Conservation (phyloP, 192 early-diverging fungal species). For the Podochytrium sp. region DNA sequence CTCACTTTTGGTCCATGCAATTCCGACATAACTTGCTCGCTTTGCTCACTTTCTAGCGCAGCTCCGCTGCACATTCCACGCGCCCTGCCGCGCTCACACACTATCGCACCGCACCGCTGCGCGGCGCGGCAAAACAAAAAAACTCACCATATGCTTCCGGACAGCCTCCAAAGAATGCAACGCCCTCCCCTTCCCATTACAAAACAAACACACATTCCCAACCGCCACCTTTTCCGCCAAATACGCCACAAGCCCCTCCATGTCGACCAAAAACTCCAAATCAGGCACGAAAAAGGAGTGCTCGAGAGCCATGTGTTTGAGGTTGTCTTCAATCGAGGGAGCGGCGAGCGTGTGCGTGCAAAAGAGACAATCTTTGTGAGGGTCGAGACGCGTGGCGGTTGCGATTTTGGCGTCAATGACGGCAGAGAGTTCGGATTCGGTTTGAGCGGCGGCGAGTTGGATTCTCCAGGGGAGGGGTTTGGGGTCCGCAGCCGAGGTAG, state of each 20-base stretch:
- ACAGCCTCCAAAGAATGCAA: constrained; percentile 88
- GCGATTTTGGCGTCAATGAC: constrained; percentile 85
- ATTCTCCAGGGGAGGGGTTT: constrained; percentile 33
- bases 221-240: constrained; percentile 94
- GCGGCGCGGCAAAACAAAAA: background rate
- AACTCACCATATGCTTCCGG: constrained; percentile 83
- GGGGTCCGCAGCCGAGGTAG: constrained; percentile 11
- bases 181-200: constrained; percentile 87
- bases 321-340: constrained; percentile 60
- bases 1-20: too few relatives aligned
- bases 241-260: constrained; percentile 87
- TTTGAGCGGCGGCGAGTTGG: constrained; percentile 54
- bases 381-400: constrained; percentile 62
- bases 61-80: too few relatives aligned
- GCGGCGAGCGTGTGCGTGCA: constrained; percentile 66
- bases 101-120: too few relatives aligned
- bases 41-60: too few relatives aligned
- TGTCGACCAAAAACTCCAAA: constrained; percentile 88
- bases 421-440: constrained; percentile 69
- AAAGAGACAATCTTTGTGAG: constrained; percentile 87
- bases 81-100: too few relatives aligned
- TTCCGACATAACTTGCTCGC: too few relatives aligned
- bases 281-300: constrained; percentile 98
- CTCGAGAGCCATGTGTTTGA: constrained; percentile 88
- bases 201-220: constrained; percentile 94